These are phyloP conservation scores for Podospora sp. DNA, from an alignment of 495 filamentous ascomycete genomes.

Conservation along the genomic window DNA sequence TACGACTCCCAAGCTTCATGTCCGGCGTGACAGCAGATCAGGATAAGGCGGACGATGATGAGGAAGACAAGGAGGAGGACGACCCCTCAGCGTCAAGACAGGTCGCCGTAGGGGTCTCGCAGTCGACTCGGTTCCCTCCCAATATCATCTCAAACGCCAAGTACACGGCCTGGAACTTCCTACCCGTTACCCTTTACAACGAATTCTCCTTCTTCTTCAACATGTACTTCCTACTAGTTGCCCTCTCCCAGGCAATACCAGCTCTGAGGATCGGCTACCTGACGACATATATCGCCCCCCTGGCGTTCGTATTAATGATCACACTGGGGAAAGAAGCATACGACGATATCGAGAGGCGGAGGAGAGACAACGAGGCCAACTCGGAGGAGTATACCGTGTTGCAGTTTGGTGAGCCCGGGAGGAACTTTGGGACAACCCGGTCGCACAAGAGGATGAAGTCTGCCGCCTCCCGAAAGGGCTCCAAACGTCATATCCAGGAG, in stretches of 20 bases:
- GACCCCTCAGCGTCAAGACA: constrained; percentile 56
- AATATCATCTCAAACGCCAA: constrained; percentile 96
- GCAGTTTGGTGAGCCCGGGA: constrained; percentile 58
- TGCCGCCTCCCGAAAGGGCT: constrained; percentile 36
- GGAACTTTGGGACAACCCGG: constrained; percentile 32
- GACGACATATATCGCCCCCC: constrained; percentile 88
- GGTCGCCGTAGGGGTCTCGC: constrained; percentile 52
- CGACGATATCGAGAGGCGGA: constrained; percentile 85
- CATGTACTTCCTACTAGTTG: constrained; percentile 95
- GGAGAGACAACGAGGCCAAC: constrained; percentile 91
- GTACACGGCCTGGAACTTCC: constrained; percentile 94
- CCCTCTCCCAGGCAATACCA: constrained; percentile 88
- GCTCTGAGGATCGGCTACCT: constrained; percentile 89
- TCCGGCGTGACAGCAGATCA: constrained; percentile 36
- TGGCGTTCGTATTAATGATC: constrained; percentile 88
- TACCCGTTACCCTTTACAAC: constrained; percentile 93
- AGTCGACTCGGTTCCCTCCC: constrained; percentile 65
- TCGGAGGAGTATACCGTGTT: constrained; percentile 86
- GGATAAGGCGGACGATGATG: constrained; percentile 39
- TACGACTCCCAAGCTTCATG: constrained; percentile 58
- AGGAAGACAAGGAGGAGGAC: constrained; percentile 48
- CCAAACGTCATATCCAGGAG: constrained; percentile 36
- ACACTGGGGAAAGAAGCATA: constrained; percentile 95
- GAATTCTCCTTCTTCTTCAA: constrained; percentile 99
- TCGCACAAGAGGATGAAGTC: constrained; percentile 43